A percentile compares a stretch with the other conserved stretches of the same genome.
These are phyloP conservation scores for Leccinum subspadiceum DNA, from an alignment of 1,284 basidiomycete genomes.

Conservation along the genomic window DNA sequence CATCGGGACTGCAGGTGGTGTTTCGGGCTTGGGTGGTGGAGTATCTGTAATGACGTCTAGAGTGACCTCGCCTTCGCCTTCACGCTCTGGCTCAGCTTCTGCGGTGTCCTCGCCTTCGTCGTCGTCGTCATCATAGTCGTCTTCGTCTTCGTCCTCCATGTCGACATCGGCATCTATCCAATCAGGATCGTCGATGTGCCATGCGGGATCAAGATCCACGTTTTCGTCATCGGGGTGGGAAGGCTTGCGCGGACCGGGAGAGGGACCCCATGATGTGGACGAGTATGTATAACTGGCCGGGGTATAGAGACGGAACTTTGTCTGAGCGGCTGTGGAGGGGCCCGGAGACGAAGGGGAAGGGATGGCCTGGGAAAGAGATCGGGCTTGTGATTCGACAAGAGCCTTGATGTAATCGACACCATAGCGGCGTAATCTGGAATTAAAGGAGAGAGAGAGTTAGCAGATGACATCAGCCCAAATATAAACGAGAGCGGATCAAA, in stretches of 20 bases:
- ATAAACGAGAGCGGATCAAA: conserved; percentile 16
- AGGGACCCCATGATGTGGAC: conserved; percentile 19
- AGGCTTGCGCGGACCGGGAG: conserved; percentile 14
- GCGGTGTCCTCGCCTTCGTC: conserved; percentile 29
- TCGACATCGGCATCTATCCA: conserved; percentile 31
- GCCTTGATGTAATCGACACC: conserved; percentile 34
- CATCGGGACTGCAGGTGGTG: conserved; percentile 2
- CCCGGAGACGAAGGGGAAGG: not conserved
- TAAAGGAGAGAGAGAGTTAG: not conserved
- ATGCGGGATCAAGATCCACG: conserved; percentile 21
- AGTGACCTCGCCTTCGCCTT: conserved; percentile 18
- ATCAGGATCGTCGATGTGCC: conserved; percentile 27
- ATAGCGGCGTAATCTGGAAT: conserved; percentile 30
- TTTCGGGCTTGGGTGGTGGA: conserved; percentile 3
- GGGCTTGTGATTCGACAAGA: conserved; percentile 31
- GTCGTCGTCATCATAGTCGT: conserved; percentile 32
- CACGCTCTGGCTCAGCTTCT: conserved; percentile 7
- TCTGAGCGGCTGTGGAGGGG: conserved; percentile 10
- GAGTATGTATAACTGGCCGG: conserved; percentile 34
- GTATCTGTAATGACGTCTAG: conserved; percentile 14
- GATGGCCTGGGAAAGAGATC: conserved; percentile 1
- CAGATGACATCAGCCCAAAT: conserved; percentile 8
- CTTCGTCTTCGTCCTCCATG: conserved; percentile 34
- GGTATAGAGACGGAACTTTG: conserved; percentile 31
- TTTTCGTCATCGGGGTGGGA: conserved; percentile 17